Conservation (phyloP, 768 basidiomycete genomes). For the Tubosaeta brunneosetosa region DNA sequence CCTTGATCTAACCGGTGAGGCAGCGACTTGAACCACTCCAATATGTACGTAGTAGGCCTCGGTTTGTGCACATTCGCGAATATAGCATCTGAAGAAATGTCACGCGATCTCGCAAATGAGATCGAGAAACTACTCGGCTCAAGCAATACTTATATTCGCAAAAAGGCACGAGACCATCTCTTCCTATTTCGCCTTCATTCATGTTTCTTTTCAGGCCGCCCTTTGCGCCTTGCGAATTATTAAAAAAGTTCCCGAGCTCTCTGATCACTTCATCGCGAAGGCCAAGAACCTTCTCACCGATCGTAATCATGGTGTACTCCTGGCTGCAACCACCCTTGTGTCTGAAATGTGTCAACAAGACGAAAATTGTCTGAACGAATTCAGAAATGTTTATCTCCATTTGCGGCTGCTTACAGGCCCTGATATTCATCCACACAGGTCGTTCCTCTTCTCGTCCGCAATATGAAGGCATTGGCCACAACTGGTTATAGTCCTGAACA, state of each 20-base stretch:
- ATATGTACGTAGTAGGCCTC: slow-evolving; percentile 97
- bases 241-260: slow-evolving; percentile 92
- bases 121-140: slow-evolving; percentile 96
- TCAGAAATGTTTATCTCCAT: slow-evolving; percentile 67
- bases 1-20: slow-evolving; percentile 7
- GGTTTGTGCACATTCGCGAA: slow-evolving; percentile 98
- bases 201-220: slow-evolving; percentile 59
- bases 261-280: slow-evolving; percentile 86
- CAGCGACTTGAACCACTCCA: slow-evolving; percentile 99
- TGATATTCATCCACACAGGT: slow-evolving; percentile 47
- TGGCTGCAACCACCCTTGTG: slow-evolving; percentile 91
- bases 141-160: slow-evolving; percentile 97
- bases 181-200: not conserved
- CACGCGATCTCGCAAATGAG: slow-evolving; percentile 94
- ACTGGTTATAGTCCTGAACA: slow-evolving; percentile 98
- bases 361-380: slow-evolving; percentile 68
- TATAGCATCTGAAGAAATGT: slow-evolving; percentile 99
- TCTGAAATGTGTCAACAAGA: slow-evolving; percentile 92
- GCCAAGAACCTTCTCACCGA: slow-evolving; percentile 90
- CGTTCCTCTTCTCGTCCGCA: slow-evolving; percentile 89
- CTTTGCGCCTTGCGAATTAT: slow-evolving; percentile 92
- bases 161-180: slow-evolving; percentile 61
- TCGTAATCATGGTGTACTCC: slow-evolving; percentile 92
- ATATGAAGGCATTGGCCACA: slow-evolving; percentile 90
- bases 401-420: not conserved